Evolutionary conservation across 257 asterid genomes (phyloP).

Genomic region (Gardenia jasminoides): DNA sequence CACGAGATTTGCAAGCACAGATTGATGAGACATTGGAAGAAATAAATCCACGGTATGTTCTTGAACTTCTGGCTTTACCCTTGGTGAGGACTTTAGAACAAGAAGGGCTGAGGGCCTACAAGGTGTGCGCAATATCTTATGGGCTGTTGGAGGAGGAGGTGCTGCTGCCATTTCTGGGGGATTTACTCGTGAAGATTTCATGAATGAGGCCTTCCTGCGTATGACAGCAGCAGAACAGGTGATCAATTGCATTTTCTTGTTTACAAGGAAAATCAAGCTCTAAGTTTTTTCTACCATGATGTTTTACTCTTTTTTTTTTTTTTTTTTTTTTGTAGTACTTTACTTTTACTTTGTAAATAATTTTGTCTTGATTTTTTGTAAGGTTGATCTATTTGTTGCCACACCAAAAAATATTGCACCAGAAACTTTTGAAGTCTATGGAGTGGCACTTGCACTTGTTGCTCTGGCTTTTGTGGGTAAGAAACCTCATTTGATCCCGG

Average conservation of each 20-base stretch:
- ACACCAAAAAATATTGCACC: constrained; percentile 98
- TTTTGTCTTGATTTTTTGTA: constrained; percentile 9
- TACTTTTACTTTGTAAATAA: not conserved
- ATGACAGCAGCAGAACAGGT: constrained; percentile 99
- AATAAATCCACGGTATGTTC: constrained; percentile 73
- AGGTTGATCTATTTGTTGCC: constrained; percentile 94
- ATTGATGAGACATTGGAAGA: constrained; percentile 94
- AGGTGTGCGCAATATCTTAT: constrained; percentile 86
- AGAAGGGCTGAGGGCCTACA: constrained; percentile 88
- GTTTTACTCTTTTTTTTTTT: not conserved
- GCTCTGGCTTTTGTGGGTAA: constrained; percentile 86
- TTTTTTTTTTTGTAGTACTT: not conserved
- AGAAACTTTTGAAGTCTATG: constrained; percentile 95
- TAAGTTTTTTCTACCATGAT: not conserved
- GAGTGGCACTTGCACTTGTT: constrained; percentile 95
- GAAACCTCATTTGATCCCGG: constrained; percentile 89
- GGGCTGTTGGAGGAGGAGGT: constrained; percentile 99
- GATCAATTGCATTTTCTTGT: constrained; percentile 3
- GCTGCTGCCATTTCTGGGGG: constrained; percentile 96
- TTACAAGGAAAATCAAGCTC: not conserved
- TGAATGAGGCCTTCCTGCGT: constrained; percentile 78
- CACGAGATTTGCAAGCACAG: constrained; percentile 88
- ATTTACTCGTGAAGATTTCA: constrained; percentile 92
- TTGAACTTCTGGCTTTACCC: constrained; percentile 90
- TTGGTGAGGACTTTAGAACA: constrained; percentile 59